Conservation (phyloP, 352 stramenopile genomes). For the Bremia lactucae region DNA sequence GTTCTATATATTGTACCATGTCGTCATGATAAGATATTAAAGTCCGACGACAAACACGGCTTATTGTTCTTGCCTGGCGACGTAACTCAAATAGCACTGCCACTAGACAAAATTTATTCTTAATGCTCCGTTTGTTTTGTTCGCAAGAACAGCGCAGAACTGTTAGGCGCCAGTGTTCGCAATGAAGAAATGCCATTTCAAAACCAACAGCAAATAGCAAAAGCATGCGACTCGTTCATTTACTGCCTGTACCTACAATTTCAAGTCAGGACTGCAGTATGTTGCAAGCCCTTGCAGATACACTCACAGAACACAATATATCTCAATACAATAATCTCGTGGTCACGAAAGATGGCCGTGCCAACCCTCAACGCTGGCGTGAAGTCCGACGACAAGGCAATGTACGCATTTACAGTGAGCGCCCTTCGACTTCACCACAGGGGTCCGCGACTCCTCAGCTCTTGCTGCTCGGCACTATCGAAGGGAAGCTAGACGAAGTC, state of each 20-base stretch:
- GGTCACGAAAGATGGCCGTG: conserved; percentile 27
- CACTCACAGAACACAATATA: conserved; percentile 37
- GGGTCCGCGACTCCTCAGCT: conserved; percentile 26
- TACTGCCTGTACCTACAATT: conserved; percentile 23
- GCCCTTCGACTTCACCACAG: conserved; percentile 4
- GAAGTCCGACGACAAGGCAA: conserved; percentile 24
- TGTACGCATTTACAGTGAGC: conserved; percentile 31
- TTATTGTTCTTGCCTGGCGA: conserved; percentile 19
- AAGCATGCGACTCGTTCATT: conserved; percentile 22
- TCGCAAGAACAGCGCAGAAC: conserved; percentile 6
- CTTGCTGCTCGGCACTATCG: conserved; percentile 28
- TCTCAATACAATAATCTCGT: conserved; percentile 43
- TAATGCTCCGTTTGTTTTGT: conserved; percentile 15
- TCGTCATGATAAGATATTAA: conserved; percentile 2
- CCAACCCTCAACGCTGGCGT: conserved; percentile 24
- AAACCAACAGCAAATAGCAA: background rate
- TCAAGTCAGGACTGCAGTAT: conserved; percentile 23
- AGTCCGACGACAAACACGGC: conserved; percentile 2
- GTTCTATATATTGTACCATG: background rate
- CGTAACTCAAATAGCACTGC: conserved; percentile 9
- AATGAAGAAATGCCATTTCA: conserved; percentile 9
- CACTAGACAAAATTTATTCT: conserved; percentile 18
- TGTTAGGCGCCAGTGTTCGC: background rate
- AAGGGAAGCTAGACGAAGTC: conserved; percentile 33
- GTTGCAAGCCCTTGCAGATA: conserved; percentile 23